phyloP scores from a whole-genome alignment of 495 filamentous ascomycete genomes.

The Immersiella caudata region DNA sequence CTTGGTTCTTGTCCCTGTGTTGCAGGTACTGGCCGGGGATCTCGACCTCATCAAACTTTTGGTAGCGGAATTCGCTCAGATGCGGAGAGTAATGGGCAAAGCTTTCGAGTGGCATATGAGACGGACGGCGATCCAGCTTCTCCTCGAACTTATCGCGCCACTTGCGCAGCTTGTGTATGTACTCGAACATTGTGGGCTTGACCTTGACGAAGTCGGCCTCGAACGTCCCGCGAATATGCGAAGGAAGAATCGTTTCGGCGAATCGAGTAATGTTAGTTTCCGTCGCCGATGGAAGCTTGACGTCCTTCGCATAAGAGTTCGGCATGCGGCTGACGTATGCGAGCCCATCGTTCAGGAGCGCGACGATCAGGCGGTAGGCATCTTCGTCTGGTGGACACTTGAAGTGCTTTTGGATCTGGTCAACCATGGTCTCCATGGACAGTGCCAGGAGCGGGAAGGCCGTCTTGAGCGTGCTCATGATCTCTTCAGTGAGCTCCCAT shows the following conservation, averaged over 20 bases:
- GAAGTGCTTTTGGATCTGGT: slow-evolving; percentile 97
- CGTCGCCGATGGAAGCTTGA: slow-evolving; percentile 85
- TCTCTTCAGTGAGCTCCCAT: slow-evolving; percentile 96
- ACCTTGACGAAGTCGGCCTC: slow-evolving; percentile 92
- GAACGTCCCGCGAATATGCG: slow-evolving; percentile 90
- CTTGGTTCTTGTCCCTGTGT: slow-evolving; percentile 97
- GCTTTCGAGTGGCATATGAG: slow-evolving; percentile 70
- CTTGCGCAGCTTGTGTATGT: slow-evolving; percentile 93
- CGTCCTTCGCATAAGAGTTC: slow-evolving; percentile 80
- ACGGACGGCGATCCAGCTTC: slow-evolving; percentile 84
- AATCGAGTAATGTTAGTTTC: slow-evolving; percentile 96
- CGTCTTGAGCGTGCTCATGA: slow-evolving; percentile 90
- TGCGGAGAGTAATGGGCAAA: slow-evolving; percentile 70
- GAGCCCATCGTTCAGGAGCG: slow-evolving; percentile 90
- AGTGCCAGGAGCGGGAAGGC: slow-evolving; percentile 93
- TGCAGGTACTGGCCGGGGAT: slow-evolving; percentile 95
- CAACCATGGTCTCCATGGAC: slow-evolving; percentile 99
- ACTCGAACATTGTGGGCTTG: slow-evolving; percentile 95
- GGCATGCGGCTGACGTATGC: slow-evolving; percentile 87
- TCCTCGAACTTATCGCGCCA: slow-evolving; percentile 99
- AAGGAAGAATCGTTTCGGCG: slow-evolving; percentile 90
- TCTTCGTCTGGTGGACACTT: slow-evolving; percentile 98
- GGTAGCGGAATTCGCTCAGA: slow-evolving; percentile 93
- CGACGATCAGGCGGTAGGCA: slow-evolving; percentile 96
- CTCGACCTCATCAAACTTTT: slow-evolving; percentile 98